Percentiles rank a stretch among this genome's conserved stretches.
These are phyloP conservation scores for Juncus inflexus DNA, from an alignment of 176 grass and related monocot species.

Conservation along the genomic window DNA sequence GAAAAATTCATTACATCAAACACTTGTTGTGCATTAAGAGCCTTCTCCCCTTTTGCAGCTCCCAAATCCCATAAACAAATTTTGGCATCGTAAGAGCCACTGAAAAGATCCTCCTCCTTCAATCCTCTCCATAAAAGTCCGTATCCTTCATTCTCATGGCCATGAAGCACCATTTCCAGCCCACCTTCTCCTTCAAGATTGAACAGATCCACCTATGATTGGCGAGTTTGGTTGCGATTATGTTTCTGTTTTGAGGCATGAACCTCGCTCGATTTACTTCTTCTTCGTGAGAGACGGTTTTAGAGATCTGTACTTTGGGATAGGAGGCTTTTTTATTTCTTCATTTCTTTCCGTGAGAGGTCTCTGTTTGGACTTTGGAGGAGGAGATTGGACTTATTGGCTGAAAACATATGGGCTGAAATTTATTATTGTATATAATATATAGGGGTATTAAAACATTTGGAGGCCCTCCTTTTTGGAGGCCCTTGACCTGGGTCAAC, in stretches of 20 bases:
- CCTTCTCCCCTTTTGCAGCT: slow-evolving; percentile 24
- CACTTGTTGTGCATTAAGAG: slow-evolving; percentile 62
- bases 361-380: too few species aligned
- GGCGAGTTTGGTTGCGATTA: slow-evolving; percentile 75
- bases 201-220: slow-evolving; percentile 70
- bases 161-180: slow-evolving; percentile 56
- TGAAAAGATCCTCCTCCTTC: slow-evolving; percentile 75
- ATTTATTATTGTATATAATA: too few species aligned
- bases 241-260: slow-evolving; percentile 69
- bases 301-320: slow-evolving; percentile 49
- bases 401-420: too few species aligned
- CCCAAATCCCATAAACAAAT: slow-evolving; percentile 88
- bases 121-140: slow-evolving; percentile 68
- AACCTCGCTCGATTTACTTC: slow-evolving; percentile 79
- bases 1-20: slow-evolving; percentile 71
- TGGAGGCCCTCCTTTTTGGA: too few species aligned
- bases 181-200: slow-evolving; percentile 40
- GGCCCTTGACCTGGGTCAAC: too few species aligned
- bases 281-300: slow-evolving; percentile 46
- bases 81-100: slow-evolving; percentile 90
- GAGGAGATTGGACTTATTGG: too few species aligned
- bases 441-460: too few species aligned
- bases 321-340: slow-evolving; percentile 7
- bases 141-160: slow-evolving; percentile 73
- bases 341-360: too few species aligned